phyloP scores from a whole-genome alignment of 495 filamentous ascomycete genomes.

The Astrothelium subdiscretum region DNA sequence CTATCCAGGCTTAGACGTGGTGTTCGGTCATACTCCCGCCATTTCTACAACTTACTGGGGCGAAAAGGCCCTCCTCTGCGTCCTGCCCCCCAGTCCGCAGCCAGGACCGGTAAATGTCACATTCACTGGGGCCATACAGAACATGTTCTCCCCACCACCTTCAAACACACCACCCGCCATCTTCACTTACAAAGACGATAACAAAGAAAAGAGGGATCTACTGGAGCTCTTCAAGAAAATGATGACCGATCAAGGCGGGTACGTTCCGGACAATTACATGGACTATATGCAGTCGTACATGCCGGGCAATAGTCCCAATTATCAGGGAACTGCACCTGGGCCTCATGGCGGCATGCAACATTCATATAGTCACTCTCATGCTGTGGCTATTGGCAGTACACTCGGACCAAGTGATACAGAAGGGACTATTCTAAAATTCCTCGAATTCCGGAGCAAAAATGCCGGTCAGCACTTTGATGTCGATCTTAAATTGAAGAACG shows the following conservation, averaged over 20 bases:
- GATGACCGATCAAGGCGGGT: neutral
- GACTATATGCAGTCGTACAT: neutral
- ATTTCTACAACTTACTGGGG: constrained; percentile 77
- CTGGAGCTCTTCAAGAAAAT: constrained; percentile 13
- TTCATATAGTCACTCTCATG: neutral
- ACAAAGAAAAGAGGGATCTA: constrained; percentile 39
- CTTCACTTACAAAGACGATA: constrained; percentile 72
- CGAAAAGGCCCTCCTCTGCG: constrained; percentile 67
- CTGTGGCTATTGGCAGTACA: neutral
- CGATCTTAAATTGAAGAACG: constrained; percentile 50
- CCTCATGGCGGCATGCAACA: neutral
- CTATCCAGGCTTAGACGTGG: constrained; percentile 66
- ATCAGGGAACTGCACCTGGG: neutral
- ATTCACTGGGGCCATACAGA: constrained; percentile 49
- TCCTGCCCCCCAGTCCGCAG: constrained; percentile 60
- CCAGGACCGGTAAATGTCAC: constrained; percentile 65
- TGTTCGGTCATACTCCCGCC: constrained; percentile 71
- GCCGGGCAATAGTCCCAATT: neutral
- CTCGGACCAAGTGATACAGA: constrained; percentile 42
- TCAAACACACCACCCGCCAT: constrained; percentile 28
- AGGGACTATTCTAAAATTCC: constrained; percentile 53
- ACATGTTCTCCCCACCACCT: constrained; percentile 37
- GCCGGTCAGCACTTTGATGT: constrained; percentile 53
- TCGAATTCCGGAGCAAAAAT: constrained; percentile 71
- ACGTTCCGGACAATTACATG: neutral